Conservation (phyloP, 2,329 filamentous ascomycete species). For the Colletotrichum echinochloae region DNA sequence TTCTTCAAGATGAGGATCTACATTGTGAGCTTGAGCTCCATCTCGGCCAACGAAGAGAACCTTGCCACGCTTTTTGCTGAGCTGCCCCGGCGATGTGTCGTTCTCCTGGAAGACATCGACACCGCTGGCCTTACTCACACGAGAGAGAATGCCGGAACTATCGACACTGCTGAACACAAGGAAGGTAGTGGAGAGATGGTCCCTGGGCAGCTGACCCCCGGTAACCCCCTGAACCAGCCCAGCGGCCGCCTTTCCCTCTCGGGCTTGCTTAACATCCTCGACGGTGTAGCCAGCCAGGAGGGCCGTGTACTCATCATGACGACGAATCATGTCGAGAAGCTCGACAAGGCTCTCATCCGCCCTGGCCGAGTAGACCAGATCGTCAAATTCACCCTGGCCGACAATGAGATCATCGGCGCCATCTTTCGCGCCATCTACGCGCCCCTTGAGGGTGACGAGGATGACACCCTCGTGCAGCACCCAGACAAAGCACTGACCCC, state of each 20-base stretch:
- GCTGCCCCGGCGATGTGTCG: conserved; percentile 76
- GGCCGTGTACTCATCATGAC: conserved; percentile 75
- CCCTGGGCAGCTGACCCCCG: conserved; percentile 50
- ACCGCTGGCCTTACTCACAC: conserved; percentile 76
- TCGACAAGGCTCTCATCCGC: conserved; percentile 72
- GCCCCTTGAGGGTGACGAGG: conserved; percentile 59
- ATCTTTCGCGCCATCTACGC: conserved; percentile 72
- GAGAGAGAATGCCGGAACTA: conserved; percentile 51
- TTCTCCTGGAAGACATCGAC: conserved; percentile 83
- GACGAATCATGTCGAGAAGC: conserved; percentile 72
- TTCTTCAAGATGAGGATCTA: conserved; percentile 79
- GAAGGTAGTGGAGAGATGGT: conserved; percentile 46
- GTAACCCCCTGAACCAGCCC: conserved; percentile 45
- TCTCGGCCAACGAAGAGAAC: conserved; percentile 72
- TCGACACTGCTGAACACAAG: conserved; percentile 33
- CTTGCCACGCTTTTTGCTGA: conserved; percentile 73
- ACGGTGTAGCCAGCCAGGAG: conserved; percentile 76
- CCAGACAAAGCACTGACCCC: background rate
- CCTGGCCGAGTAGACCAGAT: conserved; percentile 72
- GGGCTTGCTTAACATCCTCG: conserved; percentile 83
- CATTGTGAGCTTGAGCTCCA: conserved; percentile 75
- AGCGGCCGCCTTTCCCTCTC: conserved; percentile 72
- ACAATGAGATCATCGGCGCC: conserved; percentile 62
- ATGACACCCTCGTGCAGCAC: conserved; percentile 19
- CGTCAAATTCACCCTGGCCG: conserved; percentile 67